phyloP scores from a whole-genome alignment of 176 grass and related monocot species.

The Elaeis guineensis region DNA sequence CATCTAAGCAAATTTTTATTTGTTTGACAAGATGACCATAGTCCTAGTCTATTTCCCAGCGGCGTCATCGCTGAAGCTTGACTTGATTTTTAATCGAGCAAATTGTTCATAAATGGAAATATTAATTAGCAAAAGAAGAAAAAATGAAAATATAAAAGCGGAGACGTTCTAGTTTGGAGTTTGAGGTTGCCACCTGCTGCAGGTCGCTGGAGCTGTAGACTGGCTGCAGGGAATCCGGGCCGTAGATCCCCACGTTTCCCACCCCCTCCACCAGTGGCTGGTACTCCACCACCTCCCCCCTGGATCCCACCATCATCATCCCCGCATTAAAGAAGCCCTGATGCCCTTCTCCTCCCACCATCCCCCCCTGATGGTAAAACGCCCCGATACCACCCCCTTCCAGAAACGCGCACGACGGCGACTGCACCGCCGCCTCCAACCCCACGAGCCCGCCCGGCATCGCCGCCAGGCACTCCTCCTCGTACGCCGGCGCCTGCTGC shows the following conservation, averaged over 20 bases:
- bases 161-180: too few species aligned
- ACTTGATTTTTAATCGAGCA: too few species aligned
- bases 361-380: not conserved
- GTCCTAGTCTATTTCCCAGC: too few species aligned
- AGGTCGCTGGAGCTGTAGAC: conserved; percentile 37
- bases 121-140: not conserved
- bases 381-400: not conserved
- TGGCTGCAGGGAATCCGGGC: conserved; percentile 38
- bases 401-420: not conserved
- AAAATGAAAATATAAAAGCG: not conserved
- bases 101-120: too few species aligned
- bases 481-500: not conserved
- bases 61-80: too few species aligned
- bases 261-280: conserved; percentile 57
- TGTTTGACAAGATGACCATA: too few species aligned
- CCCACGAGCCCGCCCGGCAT: conserved; percentile 22
- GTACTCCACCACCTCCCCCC: conserved; percentile 46
- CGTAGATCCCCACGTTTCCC: conserved; percentile 19
- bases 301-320: not conserved
- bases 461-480: conserved; percentile 7
- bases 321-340: not conserved
- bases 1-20: too few species aligned
- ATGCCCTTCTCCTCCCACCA: not conserved
- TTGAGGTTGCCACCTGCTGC: conserved; percentile 21
- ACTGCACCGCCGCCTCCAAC: conserved; percentile 19